Percentiles rank a stretch among this genome's conserved stretches.
phyloP scores from a whole-genome alignment of 2,329 filamentous ascomycete genomes.

The Pyrenochaeta sp. region DNA sequence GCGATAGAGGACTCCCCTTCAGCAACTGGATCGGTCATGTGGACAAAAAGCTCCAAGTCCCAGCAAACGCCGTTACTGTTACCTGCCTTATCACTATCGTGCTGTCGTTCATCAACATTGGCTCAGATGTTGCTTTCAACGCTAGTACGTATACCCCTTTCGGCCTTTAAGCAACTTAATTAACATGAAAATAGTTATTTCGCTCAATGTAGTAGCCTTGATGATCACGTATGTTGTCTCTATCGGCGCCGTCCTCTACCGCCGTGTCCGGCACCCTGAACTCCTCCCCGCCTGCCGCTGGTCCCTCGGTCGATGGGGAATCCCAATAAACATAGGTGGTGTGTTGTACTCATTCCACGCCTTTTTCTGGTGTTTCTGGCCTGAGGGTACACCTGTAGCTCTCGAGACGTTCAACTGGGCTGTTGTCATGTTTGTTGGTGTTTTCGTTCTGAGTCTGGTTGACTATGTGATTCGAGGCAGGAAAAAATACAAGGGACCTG shows the following conservation, averaged over 20 bases:
- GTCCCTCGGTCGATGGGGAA: slow-evolving; percentile 50
- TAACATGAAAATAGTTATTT: slow-evolving; percentile 43
- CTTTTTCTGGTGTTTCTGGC: slow-evolving; percentile 56
- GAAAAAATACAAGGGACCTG: slow-evolving; percentile 46
- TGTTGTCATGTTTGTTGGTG: slow-evolving; percentile 46
- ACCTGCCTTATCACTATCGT: slow-evolving; percentile 40
- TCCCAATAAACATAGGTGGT: slow-evolving; percentile 49
- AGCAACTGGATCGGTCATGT: slow-evolving; percentile 39
- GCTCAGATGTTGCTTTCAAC: slow-evolving; percentile 47
- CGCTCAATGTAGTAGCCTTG: slow-evolving; percentile 49
- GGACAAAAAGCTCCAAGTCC: slow-evolving; percentile 36
- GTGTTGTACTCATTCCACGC: slow-evolving; percentile 48
- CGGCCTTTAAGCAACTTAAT: not conserved
- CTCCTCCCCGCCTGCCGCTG: slow-evolving; percentile 50
- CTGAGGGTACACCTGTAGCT: slow-evolving; percentile 37
- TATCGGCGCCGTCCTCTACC: slow-evolving; percentile 52
- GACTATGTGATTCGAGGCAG: slow-evolving; percentile 43
- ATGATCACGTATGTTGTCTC: slow-evolving; percentile 54
- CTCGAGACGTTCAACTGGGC: slow-evolving; percentile 47
- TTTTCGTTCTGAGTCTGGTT: slow-evolving; percentile 33
- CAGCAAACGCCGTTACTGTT: slow-evolving; percentile 43
- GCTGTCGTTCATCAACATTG: slow-evolving; percentile 47
- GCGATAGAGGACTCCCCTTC: slow-evolving; percentile 47
- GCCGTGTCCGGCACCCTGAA: slow-evolving; percentile 48
- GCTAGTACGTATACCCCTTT: slow-evolving; percentile 26